Conservation (phyloP, 2,329 filamentous ascomycete species). For the Penicillium sp. region DNA sequence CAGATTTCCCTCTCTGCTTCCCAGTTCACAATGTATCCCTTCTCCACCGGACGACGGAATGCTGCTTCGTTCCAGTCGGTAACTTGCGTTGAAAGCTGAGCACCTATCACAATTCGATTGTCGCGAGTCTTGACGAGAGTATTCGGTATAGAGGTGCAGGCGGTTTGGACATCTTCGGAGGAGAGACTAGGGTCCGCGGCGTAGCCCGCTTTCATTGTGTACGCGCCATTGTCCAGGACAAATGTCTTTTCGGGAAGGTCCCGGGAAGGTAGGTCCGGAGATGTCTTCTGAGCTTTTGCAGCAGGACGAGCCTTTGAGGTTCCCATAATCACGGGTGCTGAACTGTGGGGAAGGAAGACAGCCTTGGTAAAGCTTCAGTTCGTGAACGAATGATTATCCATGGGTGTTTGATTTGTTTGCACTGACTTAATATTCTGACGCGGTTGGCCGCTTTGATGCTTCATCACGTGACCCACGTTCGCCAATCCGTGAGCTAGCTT, state of each 20-base stretch:
- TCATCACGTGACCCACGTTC: background rate
- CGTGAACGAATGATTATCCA: background rate
- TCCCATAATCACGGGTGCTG: slow-evolving; percentile 27
- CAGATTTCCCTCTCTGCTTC: slow-evolving; percentile 94
- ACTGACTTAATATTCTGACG: background rate
- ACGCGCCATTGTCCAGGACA: slow-evolving; percentile 89
- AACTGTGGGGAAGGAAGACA: background rate
- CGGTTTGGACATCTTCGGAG: slow-evolving; percentile 39
- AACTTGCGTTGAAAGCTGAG: slow-evolving; percentile 70
- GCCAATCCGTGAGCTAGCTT: too few relatives aligned
- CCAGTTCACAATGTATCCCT: slow-evolving; percentile 95
- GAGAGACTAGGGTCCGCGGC: slow-evolving; percentile 43
- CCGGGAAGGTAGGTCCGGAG: slow-evolving; percentile 38
- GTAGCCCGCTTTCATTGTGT: slow-evolving; percentile 88
- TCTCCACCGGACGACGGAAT: slow-evolving; percentile 88
- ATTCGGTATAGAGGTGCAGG: slow-evolving; percentile 77
- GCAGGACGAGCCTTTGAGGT: slow-evolving; percentile 36
- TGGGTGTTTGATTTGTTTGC: slow-evolving; percentile 1
- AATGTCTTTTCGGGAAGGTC: slow-evolving; percentile 66
- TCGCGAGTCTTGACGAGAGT: slow-evolving; percentile 82
- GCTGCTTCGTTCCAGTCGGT: slow-evolving; percentile 85
- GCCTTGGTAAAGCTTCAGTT: background rate
- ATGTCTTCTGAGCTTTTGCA: slow-evolving; percentile 54
- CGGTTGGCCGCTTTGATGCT: background rate
- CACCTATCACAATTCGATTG: slow-evolving; percentile 74